A percentile compares a stretch with the other conserved stretches of the same genome.
phyloP scores from a whole-genome alignment of 345 rosid species.

The Aquilaria yunnanensis region DNA sequence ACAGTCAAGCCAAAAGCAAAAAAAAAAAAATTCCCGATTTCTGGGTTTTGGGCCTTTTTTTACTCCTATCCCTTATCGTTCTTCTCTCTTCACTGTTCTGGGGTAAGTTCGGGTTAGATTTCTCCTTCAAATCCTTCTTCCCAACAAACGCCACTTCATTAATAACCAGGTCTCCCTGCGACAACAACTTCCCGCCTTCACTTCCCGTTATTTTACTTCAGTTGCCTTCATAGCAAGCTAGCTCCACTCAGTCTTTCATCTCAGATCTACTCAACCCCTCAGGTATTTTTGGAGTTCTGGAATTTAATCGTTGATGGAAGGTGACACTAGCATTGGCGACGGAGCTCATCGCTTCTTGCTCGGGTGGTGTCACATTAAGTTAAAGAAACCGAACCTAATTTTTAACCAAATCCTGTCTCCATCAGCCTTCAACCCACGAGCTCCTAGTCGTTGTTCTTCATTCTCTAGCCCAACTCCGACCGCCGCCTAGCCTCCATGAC shows the following conservation, averaged over 20 bases:
- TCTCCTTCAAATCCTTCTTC: constrained; percentile 5
- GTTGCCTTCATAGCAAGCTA: neutral
- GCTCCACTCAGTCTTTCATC: neutral
- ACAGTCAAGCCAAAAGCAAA: neutral
- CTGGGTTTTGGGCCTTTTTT: constrained; percentile 8
- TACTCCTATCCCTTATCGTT: constrained; percentile 5
- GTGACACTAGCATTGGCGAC: constrained; percentile 5
- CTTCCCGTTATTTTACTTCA: neutral
- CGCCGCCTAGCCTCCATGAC: no score
- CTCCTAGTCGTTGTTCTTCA: no score
- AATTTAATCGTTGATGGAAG: constrained; percentile 16
- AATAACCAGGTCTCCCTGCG: neutral
- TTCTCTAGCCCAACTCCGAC: no score
- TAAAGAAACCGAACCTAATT: no score
- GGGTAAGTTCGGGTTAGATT: constrained; percentile 1
- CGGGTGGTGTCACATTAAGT: no score
- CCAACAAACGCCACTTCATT: no score
- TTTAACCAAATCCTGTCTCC: no score
- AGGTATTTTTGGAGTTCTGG: neutral
- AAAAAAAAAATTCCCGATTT: neutral
- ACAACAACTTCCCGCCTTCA: neutral
- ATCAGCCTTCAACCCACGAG: no score
- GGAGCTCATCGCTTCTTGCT: constrained; percentile 40
- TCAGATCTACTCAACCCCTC: constrained; percentile 7
- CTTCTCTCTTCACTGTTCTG: neutral